Base-by-base conservation (phyloP, 805 yeast species). In the Hanseniaspora meyeri region DNA sequence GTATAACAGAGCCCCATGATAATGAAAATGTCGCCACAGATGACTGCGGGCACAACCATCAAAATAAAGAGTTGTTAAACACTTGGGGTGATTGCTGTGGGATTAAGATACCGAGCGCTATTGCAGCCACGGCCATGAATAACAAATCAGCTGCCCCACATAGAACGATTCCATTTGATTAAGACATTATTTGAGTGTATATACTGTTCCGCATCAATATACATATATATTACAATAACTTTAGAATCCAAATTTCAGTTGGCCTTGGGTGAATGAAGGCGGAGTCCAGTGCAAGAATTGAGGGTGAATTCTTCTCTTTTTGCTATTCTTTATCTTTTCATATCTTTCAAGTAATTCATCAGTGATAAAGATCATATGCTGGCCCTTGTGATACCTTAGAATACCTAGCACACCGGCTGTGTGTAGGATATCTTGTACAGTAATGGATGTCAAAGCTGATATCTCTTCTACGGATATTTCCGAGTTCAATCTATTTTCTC, bases 31-130 rank as follows among this genome's bases (percentile, higher is more conserved):
- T 2, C 1, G 65, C 66, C 14, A 65, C 62, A 7, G 68, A 62
- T 17, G 67, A 65, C 27, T 72, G 69, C 34, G 74, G 75, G 9
- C 78, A 75, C 57, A 66, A 64, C 27, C 64, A 59, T 54, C 69
- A 63, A 42, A 68, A 68, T 51, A 53, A 16, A 16, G 51, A 53
- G 10, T 68, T 66, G 58, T 73, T 72, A 48, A 75, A 73, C 43
- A 81, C 87, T 2, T 93, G 96, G 95, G 97, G 96, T 9, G 97
- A 93, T 67, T 93, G 98, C 65, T 93, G 98, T 72, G 98, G 98
- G 8, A 93, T 93, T 51, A 87, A 87, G 65, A 78, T 93, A 1
- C 98, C 98, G 0, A 88, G 96, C 70, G 96, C 97, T 0, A 79
- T 89, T 57, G 97, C 96, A 0, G 98, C 96, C 0, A 77, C 82